Percentiles rank a stretch among this genome's conserved stretches.
These are phyloP conservation scores for Fonsecaea monophora DNA, from an alignment of 2,329 filamentous ascomycete genomes.

Conservation along the genomic window DNA sequence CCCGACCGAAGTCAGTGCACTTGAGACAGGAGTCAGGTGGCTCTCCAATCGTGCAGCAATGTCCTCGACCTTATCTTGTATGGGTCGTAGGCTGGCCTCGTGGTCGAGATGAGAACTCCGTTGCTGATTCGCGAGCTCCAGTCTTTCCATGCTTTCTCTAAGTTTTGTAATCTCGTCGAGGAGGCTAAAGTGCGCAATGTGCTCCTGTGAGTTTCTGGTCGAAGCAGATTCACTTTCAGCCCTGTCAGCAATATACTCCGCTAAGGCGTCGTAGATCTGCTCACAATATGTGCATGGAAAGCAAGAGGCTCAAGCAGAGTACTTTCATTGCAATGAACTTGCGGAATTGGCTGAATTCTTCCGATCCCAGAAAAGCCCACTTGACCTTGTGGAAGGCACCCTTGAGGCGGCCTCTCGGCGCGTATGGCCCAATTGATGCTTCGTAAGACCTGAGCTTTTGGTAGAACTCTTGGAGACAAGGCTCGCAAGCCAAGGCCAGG, in stretches of 20 bases:
- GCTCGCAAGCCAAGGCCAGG: conserved; percentile 39
- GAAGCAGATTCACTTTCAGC: conserved; percentile 4
- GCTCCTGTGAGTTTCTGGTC: conserved; percentile 7
- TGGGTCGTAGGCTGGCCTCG: not conserved
- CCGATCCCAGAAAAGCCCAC: conserved; percentile 37
- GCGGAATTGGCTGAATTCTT: conserved; percentile 38
- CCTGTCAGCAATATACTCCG: not conserved
- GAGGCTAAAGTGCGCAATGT: not conserved
- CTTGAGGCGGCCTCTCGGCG: not conserved
- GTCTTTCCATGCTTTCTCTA: not conserved
- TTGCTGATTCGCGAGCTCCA: not conserved
- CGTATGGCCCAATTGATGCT: conserved; percentile 33
- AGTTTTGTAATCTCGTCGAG: not conserved
- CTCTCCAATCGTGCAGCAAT: not conserved
- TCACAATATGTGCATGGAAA: conserved; percentile 37
- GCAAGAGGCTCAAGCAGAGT: conserved; percentile 39
- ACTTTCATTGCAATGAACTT: conserved; percentile 37
- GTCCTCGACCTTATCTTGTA: not conserved
- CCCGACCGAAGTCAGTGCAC: not conserved
- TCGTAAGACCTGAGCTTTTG: conserved; percentile 39
- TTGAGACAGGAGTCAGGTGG: not conserved
- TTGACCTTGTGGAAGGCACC: conserved; percentile 32
- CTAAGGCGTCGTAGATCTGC: not conserved
- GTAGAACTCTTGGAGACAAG: conserved; percentile 40
- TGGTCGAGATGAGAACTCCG: not conserved